phyloP scores from a whole-genome alignment of 495 filamentous ascomycete genomes.

The Penicillium diatomitis region DNA sequence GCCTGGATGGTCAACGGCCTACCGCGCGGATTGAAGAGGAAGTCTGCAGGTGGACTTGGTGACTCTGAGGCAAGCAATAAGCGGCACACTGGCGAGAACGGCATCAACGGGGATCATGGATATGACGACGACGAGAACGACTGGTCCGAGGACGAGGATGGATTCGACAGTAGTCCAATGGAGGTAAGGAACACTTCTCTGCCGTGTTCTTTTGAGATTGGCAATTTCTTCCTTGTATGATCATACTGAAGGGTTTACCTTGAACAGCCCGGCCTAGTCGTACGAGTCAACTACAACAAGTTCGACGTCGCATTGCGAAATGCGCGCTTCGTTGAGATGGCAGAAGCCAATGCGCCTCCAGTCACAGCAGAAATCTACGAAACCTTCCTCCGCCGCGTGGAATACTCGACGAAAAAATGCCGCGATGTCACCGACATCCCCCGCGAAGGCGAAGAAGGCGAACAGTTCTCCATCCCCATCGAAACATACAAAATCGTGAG shows the following conservation, averaged over 20 bases:
- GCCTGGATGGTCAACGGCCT: conserved; percentile 28
- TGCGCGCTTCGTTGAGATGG: conserved; percentile 54
- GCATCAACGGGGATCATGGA: conserved; percentile 15
- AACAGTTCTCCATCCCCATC: conserved; percentile 29
- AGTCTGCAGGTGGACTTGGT: conserved; percentile 8
- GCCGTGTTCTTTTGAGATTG: too few relatives aligned
- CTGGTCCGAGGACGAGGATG: conserved; percentile 33
- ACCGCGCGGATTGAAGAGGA: conserved; percentile 31
- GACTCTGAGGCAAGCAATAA: conserved; percentile 9
- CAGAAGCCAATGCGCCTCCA: conserved; percentile 43
- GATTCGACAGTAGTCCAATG: conserved; percentile 30
- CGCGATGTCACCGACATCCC: conserved; percentile 48
- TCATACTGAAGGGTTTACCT: not conserved
- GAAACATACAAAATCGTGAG: conserved; percentile 26
- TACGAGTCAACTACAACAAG: conserved; percentile 82
- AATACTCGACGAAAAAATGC: conserved; percentile 59
- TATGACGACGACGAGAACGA: conserved; percentile 27
- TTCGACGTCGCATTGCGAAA: conserved; percentile 74
- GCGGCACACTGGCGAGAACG: conserved; percentile 13
- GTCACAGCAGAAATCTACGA: conserved; percentile 65
- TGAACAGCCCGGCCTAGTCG: conserved; percentile 47
- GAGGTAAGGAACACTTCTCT: conserved; percentile 19
- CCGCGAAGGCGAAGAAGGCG: conserved; percentile 43
- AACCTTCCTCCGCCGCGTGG: conserved; percentile 57
- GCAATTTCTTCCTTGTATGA: not conserved